A percentile compares a stretch with the other conserved stretches of the same genome.
These are phyloP conservation scores for Paraurostyla sp. DNA, from an alignment of 73 alveolate genomes.

Conservation along the genomic window DNA sequence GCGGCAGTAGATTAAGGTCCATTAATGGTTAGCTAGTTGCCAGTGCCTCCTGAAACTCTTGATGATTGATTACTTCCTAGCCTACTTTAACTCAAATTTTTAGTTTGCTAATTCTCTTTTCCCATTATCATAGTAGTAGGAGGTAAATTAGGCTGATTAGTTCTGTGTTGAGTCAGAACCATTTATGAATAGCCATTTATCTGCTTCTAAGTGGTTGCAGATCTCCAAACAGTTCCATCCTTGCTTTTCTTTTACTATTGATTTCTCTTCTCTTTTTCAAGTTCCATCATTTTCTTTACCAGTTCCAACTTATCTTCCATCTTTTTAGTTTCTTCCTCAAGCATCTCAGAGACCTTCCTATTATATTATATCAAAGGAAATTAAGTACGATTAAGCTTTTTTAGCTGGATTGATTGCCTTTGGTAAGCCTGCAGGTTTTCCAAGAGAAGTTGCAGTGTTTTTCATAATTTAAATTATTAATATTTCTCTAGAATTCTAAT, in stretches of 20 bases:
- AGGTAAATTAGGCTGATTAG: slow-evolving; percentile 25
- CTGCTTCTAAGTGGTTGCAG: slow-evolving; percentile 61
- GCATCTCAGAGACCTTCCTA: slow-evolving; percentile 55
- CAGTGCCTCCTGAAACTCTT: slow-evolving; percentile 47
- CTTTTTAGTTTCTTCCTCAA: slow-evolving; percentile 74
- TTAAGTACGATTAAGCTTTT: slow-evolving; percentile 7
- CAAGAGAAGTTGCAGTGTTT: slow-evolving; percentile 36
- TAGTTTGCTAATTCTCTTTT: background rate
- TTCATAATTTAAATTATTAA: slow-evolving; percentile 62
- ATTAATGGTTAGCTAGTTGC: slow-evolving; percentile 1
- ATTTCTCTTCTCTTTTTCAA: slow-evolving; percentile 67
- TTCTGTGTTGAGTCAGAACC: slow-evolving; percentile 63
- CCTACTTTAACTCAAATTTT: background rate
- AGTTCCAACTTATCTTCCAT: slow-evolving; percentile 67
- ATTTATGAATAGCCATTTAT: slow-evolving; percentile 69
- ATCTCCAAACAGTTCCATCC: slow-evolving; percentile 73
- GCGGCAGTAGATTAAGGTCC: slow-evolving; percentile 3
- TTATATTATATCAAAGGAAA: background rate
- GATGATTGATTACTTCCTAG: slow-evolving; percentile 5
- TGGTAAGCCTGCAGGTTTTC: slow-evolving; percentile 25
- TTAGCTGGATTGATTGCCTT: background rate
- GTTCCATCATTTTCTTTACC: slow-evolving; percentile 70
- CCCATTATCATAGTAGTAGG: slow-evolving; percentile 44
- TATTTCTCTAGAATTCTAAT: background rate
- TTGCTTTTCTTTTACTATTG: slow-evolving; percentile 4